phyloP scores from a whole-genome alignment of 176 grass and related monocot species.

The Metroxylon sagu region DNA sequence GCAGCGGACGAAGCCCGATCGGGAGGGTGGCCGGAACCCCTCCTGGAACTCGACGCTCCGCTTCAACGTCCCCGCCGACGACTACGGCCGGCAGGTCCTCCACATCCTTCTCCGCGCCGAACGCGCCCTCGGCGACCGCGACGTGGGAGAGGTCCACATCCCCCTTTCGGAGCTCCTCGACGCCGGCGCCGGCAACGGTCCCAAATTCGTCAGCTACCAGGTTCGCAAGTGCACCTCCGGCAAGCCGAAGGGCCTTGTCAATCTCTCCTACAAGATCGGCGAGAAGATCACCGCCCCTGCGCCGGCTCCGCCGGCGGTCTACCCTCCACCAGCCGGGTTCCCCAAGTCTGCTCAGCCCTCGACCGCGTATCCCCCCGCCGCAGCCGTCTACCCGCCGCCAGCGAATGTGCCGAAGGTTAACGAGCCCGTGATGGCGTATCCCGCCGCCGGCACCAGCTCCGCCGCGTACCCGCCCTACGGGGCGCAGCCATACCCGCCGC shows the following conservation, averaged over 20 bases:
- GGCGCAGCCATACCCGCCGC: neutral
- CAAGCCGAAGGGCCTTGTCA: constrained; percentile 42
- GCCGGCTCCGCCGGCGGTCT: no score
- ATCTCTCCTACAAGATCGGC: constrained; percentile 52
- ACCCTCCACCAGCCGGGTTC: no score
- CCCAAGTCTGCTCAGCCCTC: no score
- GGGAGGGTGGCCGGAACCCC: constrained; percentile 48
- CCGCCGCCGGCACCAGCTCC: neutral
- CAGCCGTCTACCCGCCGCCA: no score
- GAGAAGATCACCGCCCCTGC: constrained; percentile 2
- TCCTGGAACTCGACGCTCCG: constrained; percentile 53
- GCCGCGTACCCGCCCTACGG: no score
- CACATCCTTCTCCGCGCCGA: constrained; percentile 60
- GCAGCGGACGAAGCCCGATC: constrained; percentile 46
- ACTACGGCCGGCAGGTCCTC: constrained; percentile 26
- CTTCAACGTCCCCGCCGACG: constrained; percentile 29
- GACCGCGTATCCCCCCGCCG: no score
- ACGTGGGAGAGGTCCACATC: constrained; percentile 61
- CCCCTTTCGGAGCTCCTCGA: constrained; percentile 35
- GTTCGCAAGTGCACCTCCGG: constrained; percentile 37
- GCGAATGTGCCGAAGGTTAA: neutral
- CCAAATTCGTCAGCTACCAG: constrained; percentile 50
- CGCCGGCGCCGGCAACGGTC: neutral
- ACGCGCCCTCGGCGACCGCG: constrained; percentile 50
- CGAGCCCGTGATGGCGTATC: constrained; percentile 29